Conservation (phyloP, 768 basidiomycete species). For the Xanthoconium purpureum region DNA sequence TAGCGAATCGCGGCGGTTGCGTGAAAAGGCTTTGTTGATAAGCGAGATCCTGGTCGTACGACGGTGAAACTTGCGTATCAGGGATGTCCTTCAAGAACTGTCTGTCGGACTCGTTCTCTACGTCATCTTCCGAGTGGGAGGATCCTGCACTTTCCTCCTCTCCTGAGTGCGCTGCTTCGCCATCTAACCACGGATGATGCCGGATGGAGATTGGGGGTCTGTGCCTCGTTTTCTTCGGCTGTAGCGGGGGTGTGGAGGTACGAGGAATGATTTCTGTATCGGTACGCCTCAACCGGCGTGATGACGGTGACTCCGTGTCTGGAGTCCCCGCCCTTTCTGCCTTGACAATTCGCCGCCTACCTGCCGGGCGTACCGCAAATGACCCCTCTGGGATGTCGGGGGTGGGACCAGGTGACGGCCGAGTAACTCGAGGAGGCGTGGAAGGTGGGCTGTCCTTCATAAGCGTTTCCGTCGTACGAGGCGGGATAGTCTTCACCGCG, state of each 20-base stretch:
- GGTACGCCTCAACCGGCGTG: slow-evolving; percentile 27
- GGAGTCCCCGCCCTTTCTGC: slow-evolving; percentile 18
- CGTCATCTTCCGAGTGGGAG: slow-evolving; percentile 50
- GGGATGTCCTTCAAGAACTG: slow-evolving; percentile 62
- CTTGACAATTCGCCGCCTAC: slow-evolving; percentile 24
- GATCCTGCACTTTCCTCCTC: slow-evolving; percentile 69
- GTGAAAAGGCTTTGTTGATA: slow-evolving; percentile 75
- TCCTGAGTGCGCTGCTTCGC: slow-evolving; percentile 76
- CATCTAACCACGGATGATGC: slow-evolving; percentile 53
- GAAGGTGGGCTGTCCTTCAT: slow-evolving; percentile 34
- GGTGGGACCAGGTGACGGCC: slow-evolving; percentile 14
- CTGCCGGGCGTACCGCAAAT: slow-evolving; percentile 44
- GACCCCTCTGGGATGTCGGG: slow-evolving; percentile 38
- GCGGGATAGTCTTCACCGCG: slow-evolving; percentile 17
- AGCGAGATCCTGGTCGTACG: slow-evolving; percentile 68
- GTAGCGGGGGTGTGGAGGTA: slow-evolving; percentile 21
- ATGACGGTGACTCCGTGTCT: slow-evolving; percentile 31
- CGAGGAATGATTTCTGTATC: slow-evolving; percentile 26
- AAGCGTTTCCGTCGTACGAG: slow-evolving; percentile 8
- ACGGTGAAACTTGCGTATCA: slow-evolving; percentile 64
- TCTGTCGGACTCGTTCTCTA: slow-evolving; percentile 65
- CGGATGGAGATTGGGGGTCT: slow-evolving; percentile 35
- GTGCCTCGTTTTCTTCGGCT: slow-evolving; percentile 18
- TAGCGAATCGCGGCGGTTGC: slow-evolving; percentile 45
- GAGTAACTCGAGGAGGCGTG: slow-evolving; percentile 29